Evolutionary conservation across 192 early-diverging fungal genomes (phyloP), one percentile per base, ranked within the genome.

Genomic region (Neocallimastix lanati): DNA sequence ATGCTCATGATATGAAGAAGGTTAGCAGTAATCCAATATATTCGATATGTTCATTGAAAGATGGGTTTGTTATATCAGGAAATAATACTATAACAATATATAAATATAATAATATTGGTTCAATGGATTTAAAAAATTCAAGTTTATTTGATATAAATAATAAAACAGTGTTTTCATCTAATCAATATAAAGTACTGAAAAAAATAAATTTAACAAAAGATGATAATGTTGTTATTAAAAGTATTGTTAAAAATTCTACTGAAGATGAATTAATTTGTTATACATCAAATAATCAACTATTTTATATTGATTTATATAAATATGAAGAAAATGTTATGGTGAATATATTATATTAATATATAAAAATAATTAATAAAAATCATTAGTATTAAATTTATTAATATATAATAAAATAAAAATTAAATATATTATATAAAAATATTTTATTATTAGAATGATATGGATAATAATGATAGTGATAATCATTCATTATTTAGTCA

Each of bases 251-350:
- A 4, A 83, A 81, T 28, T 82, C 82, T 28, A 83, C 80, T 38
- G 88, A 90, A 77, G 88, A 90, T 36, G 84, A 79, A 21, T 77
- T 89, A 14, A 38, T 90, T 28, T 86, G 80, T 35, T 80, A 83
- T 15, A 80, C 82, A 16, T 86, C 86, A 36, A 87, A 82, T 29
- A 79, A 77, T 30, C 88, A 90, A 81, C 80, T 90, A 28, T 86
- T 80, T 76, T 40, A 58, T 12, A 33, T 88, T 27, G 50, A 67
- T 67, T 67, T 67, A 67, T 67, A 67, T 67, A 67, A 67, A 67
- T 67, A 25, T n/a, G 50, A 67, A 67, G 50, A 67, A n/a, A 67
- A 6, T 67, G 50, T 9, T 25, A 21, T 67, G 11, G 50, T 67
- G n/a, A 21, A 6, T 50, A n/a, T n/a, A n/a, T n/a, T n/a, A 67